Evolutionary conservation across 305 asterid species (phyloP).

Genomic region (Striga hermonthica): DNA sequence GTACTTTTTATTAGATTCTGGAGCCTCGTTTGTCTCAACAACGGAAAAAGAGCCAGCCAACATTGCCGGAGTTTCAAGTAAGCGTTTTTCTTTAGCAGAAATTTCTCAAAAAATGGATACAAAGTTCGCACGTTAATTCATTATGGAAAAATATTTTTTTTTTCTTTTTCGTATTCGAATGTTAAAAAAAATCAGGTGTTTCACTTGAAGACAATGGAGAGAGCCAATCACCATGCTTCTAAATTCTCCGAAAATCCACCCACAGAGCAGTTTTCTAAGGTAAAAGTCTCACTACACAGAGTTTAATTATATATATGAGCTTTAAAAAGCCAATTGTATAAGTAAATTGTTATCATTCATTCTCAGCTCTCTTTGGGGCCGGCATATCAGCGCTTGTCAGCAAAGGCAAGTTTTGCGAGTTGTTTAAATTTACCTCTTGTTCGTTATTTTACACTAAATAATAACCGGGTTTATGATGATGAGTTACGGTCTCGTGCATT

Average conservation of each 20-base stretch:
- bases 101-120: no score
- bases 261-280: conserved; percentile 54
- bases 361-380: conserved; percentile 64
- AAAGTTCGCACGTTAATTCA: no score
- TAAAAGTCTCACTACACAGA: conserved; percentile 22
- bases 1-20: conserved; percentile 34
- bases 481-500: conserved; percentile 19
- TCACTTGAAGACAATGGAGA: conserved; percentile 51
- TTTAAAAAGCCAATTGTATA: background rate
- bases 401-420: conserved; percentile 42
- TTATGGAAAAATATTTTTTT: background rate
- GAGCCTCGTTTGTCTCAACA: conserved; percentile 37
- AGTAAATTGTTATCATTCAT: background rate
- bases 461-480: conserved; percentile 1
- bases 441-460: background rate
- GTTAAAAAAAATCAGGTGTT: conserved; percentile 41
- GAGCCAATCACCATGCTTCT: conserved; percentile 54
- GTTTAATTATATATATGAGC: background rate
- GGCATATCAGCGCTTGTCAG: conserved; percentile 33
- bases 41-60: conserved; percentile 43
- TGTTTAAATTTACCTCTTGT: conserved; percentile 1
- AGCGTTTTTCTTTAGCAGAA: conserved; percentile 13
- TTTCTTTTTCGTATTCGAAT: background rate
- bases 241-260: conserved; percentile 42
- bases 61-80: conserved; percentile 53